Conservation (phyloP, 768 basidiomycete genomes). For the Asterophora parasitica region DNA sequence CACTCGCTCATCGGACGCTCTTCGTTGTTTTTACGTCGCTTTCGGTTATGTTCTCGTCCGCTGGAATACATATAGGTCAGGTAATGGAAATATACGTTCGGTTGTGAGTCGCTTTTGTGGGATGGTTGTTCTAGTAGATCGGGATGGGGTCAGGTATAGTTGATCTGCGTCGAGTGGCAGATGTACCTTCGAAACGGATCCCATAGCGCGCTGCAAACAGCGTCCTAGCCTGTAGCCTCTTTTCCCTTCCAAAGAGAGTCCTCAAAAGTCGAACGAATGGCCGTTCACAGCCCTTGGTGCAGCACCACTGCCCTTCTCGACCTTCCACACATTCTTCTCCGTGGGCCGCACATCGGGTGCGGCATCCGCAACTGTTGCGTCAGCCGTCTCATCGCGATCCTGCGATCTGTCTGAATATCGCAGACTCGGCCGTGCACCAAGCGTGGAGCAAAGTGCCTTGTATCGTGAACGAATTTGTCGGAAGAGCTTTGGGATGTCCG, state of each 20-base stretch:
- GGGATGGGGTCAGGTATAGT: too few relatives aligned
- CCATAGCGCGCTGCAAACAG: too few relatives aligned
- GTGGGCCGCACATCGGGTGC: neutral
- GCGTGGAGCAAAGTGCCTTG: slow-evolving; percentile 75
- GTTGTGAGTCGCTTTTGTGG: neutral
- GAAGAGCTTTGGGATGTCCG: slow-evolving; percentile 75
- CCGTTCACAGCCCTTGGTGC: slow-evolving; percentile 4
- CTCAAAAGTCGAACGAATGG: slow-evolving; percentile 14
- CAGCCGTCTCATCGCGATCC: slow-evolving; percentile 15
- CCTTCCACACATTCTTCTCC: slow-evolving; percentile 8
- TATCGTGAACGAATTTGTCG: slow-evolving; percentile 86
- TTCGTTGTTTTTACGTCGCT: neutral
- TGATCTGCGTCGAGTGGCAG: too few relatives aligned
- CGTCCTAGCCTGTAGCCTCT: neutral
- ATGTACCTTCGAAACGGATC: too few relatives aligned
- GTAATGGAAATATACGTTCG: neutral
- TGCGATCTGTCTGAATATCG: slow-evolving; percentile 27
- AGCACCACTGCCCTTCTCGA: slow-evolving; percentile 1
- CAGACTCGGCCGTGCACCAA: slow-evolving; percentile 56
- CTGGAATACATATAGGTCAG: neutral
- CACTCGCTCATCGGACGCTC: too few relatives aligned
- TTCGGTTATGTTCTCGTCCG: neutral
- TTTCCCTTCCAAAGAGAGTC: neutral
- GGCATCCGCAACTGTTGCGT: slow-evolving; percentile 6
- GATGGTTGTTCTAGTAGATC: too few relatives aligned